A percentile compares a stretch with the other conserved stretches of the same genome.
phyloP scores from a whole-genome alignment of 2,329 filamentous ascomycete species.

The Colletotrichum sp. region DNA sequence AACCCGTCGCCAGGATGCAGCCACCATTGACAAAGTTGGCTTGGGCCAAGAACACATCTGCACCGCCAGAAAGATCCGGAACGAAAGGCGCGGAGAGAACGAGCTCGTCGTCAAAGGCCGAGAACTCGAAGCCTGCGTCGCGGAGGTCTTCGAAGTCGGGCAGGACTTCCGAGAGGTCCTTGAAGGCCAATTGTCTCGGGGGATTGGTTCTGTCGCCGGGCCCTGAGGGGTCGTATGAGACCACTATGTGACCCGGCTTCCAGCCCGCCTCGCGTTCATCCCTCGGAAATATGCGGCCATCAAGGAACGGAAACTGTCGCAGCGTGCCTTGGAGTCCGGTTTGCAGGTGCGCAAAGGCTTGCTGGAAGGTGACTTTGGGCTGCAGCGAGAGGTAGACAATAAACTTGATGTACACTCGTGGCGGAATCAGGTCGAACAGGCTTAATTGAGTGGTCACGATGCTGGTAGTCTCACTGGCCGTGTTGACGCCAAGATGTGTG shows the following conservation, averaged over 20 bases:
- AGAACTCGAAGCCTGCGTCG: constrained; percentile 27
- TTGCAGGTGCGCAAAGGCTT: constrained; percentile 34
- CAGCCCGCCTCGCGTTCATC: constrained; percentile 31
- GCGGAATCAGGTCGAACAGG: constrained; percentile 1
- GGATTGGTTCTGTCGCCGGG: neutral
- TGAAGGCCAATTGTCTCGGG: constrained; percentile 24
- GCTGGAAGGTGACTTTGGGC: constrained; percentile 25
- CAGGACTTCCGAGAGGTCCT: constrained; percentile 28
- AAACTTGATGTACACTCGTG: constrained; percentile 3
- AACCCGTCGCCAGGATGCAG: constrained; percentile 24
- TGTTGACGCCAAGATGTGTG: neutral
- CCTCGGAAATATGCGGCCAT: constrained; percentile 35
- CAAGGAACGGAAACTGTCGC: constrained; percentile 37
- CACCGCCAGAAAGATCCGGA: constrained; percentile 18
- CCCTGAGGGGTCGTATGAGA: constrained; percentile 21
- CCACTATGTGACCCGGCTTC: constrained; percentile 26
- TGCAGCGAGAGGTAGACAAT: constrained; percentile 36
- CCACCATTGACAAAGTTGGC: constrained; percentile 35
- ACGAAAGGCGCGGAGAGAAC: constrained; percentile 26
- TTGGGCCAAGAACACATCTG: constrained; percentile 31
- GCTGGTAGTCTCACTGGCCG: neutral
- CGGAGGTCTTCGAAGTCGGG: constrained; percentile 24
- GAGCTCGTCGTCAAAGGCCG: constrained; percentile 28
- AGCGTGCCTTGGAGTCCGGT: constrained; percentile 36
- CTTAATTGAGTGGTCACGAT: neutral